Conservation (phyloP, 164 flowering plant genomes). For the Litsea cubeba region DNA sequence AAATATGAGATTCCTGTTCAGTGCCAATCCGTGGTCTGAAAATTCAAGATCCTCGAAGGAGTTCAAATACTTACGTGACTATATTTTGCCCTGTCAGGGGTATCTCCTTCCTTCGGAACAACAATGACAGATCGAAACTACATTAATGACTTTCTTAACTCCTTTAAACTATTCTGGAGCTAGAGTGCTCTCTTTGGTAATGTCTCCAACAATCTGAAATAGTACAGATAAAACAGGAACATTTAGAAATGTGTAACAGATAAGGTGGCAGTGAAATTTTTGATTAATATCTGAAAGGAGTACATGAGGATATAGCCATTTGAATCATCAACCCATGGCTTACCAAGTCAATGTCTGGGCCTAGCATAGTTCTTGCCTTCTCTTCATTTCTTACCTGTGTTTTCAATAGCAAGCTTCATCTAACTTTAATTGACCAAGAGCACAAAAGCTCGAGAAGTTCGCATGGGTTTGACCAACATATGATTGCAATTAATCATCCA, state of each 20-base stretch:
- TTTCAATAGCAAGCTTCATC: neutral
- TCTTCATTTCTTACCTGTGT: conserved; percentile 91
- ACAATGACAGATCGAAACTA: conserved; percentile 91
- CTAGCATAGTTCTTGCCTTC: conserved; percentile 83
- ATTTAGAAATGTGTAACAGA: neutral
- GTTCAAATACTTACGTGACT: conserved; percentile 57
- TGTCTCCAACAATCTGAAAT: conserved; percentile 78
- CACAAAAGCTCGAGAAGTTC: conserved; percentile 1
- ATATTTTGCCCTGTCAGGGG: conserved; percentile 93
- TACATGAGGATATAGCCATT: neutral
- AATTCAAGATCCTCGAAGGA: conserved; percentile 1
- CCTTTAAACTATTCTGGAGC: conserved; percentile 78
- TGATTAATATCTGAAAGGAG: neutral
- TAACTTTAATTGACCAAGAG: neutral
- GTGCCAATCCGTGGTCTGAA: neutral
- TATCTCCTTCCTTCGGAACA: conserved; percentile 98
- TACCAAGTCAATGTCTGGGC: conserved; percentile 84
- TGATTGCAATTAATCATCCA: neutral
- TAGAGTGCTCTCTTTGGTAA: conserved; percentile 72
- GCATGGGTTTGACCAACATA: neutral
- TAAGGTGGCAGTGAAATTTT: neutral
- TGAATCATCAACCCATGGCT: conserved; percentile 18
- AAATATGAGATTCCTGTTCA: neutral
- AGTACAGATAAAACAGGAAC: conserved; percentile 1
- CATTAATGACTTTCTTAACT: conserved; percentile 81